Evolutionary conservation across 345 rosid species (phyloP).

Genomic region (Ceriops tagal): DNA sequence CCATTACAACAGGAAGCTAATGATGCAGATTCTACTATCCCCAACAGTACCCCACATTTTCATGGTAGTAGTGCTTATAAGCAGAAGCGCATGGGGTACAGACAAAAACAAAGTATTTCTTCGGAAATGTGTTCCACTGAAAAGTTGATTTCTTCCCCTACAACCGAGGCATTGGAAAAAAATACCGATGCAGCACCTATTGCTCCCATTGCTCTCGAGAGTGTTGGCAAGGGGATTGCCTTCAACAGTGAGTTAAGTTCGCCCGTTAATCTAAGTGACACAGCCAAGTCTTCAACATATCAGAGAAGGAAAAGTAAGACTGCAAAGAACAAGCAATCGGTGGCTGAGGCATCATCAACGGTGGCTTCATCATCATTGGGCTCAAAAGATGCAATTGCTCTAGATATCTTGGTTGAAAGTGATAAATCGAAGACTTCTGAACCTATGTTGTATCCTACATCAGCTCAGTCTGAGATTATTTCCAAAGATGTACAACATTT

Average conservation of each 20-base stretch:
- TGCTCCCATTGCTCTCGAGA: constrained; percentile 29
- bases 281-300: constrained; percentile 43
- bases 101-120: constrained; percentile 47
- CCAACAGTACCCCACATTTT: constrained; percentile 26
- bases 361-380: constrained; percentile 25
- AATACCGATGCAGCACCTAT: constrained; percentile 27
- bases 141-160: constrained; percentile 23
- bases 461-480: constrained; percentile 28
- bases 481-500: constrained; percentile 44
- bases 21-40: constrained; percentile 30
- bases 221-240: constrained; percentile 32
- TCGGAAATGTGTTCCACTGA: constrained; percentile 40
- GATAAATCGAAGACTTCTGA: constrained; percentile 40
- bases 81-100: constrained; percentile 51
- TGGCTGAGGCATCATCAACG: constrained; percentile 47
- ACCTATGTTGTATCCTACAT: constrained; percentile 25
- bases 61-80: constrained; percentile 38
- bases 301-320: constrained; percentile 55
- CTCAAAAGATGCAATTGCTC: constrained; percentile 36
- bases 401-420: constrained; percentile 34
- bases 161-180: constrained; percentile 31
- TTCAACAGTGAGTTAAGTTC: constrained; percentile 33
- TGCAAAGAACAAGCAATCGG: constrained; percentile 58
- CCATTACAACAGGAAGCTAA: constrained; percentile 29
- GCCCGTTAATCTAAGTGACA: constrained; percentile 33